Base-by-base conservation (phyloP, 225 moss, liverwort and hornwort species). In the Ulota crispa region DNA sequence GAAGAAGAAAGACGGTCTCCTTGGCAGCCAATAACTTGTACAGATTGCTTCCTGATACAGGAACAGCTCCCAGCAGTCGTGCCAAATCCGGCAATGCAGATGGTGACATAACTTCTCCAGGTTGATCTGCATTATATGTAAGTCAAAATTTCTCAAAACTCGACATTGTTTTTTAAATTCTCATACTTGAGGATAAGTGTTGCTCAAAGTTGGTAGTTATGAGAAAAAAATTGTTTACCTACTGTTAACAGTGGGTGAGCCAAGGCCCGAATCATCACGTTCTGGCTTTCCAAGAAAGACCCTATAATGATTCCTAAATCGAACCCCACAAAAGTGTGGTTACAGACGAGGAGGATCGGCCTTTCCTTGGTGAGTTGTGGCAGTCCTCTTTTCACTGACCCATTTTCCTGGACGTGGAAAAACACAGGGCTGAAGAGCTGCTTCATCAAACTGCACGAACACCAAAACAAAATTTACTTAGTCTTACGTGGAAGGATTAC, bases 321-420 rank as follows among this genome's bases (percentile, higher is more conserved):
- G 55, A 89, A 89, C 55, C 89, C 89, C 67, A 89, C 89, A 39
- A 87, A 89, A 10, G 89, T 89, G 78, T 89, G 89, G 64, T 89
- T 89, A 68, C 85, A 90, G 70, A 90, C 64, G 59, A 90, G 83
- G 67, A 90, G 85, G 60, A 87, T 60, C 16, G 89, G 83, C 23
- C 85, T 83, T 65, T 87, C 85, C 57, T 85, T 85, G 13, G 83
- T 90, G 23, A 90, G 78, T 28, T 60, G 68, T 27, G 89, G 89
- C 68, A 90, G 64, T 75, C 87, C 87, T 72, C 87, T 77, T 28
- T 71, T 81, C 83, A 87, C 74, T 41, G 54, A 85, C 57, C 87
- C 85, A 75, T 87, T 85, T 55, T 81, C 81, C 67, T 83, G 83
- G 37, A 76, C 83, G 53, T 83, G 81, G 55, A 90, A 85, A 79